Conservation (phyloP, 2,329 filamentous ascomycete species). For the Bisporella sp. region DNA sequence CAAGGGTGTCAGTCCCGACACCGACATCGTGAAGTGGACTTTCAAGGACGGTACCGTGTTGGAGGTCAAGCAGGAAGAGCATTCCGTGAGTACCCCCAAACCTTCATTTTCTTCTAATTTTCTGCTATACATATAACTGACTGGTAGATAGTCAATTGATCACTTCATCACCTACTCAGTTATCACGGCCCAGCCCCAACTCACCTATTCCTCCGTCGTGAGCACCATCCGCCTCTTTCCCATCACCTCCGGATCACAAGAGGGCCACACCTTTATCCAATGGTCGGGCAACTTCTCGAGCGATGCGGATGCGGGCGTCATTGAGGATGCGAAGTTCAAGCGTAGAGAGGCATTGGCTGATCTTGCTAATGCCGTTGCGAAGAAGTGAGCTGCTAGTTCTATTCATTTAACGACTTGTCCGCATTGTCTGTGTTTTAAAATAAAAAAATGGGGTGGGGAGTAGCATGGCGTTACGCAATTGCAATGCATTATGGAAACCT, state of each 20-base stretch:
- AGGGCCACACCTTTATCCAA: constrained; percentile 59
- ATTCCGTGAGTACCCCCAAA: constrained; percentile 45
- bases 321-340: constrained; percentile 72
- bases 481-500: too few species aligned
- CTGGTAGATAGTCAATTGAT: constrained; percentile 49
- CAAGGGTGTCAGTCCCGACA: constrained; percentile 56
- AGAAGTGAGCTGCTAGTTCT: constrained; percentile 3
- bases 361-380: constrained; percentile 44
- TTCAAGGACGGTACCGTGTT: constrained; percentile 64
- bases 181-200: constrained; percentile 58
- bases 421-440: too few species aligned
- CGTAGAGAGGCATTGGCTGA: constrained; percentile 64
- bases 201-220: constrained; percentile 59
- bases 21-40: constrained; percentile 61
- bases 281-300: constrained; percentile 66
- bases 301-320: constrained; percentile 67
- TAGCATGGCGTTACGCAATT: too few species aligned
- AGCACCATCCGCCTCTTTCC: constrained; percentile 60
- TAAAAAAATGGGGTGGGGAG: too few species aligned
- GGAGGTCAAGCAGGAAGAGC: constrained; percentile 71
- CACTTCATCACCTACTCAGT: constrained; percentile 71
- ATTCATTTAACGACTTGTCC: too few species aligned
- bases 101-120: background rate
- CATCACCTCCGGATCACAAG: constrained; percentile 58
- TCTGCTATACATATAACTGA: too few species aligned